Conservation (phyloP, 1,284 basidiomycete genomes). For the Puccinia triticina region DNA sequence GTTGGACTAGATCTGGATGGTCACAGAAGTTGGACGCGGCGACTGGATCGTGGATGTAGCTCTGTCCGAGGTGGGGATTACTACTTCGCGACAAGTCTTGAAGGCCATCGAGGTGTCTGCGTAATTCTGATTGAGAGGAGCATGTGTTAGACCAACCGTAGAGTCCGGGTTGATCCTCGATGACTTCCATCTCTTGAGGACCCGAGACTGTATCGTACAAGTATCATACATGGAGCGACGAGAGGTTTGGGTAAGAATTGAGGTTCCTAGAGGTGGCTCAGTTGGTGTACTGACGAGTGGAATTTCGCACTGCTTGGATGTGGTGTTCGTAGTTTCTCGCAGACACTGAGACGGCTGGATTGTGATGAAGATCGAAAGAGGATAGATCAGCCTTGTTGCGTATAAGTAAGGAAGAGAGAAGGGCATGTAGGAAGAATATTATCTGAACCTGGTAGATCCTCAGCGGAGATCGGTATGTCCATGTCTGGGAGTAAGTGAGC, state of each 20-base stretch:
- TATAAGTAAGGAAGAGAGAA: too few relatives aligned
- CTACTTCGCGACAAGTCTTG: not conserved
- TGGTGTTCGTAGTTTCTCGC: constrained; percentile 37
- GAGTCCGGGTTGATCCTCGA: constrained; percentile 16
- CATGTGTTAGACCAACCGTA: constrained; percentile 44
- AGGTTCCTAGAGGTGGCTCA: not conserved
- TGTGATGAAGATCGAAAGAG: not conserved
- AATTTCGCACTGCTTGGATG: constrained; percentile 27
- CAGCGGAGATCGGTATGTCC: constrained; percentile 32
- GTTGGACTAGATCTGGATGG: constrained; percentile 25
- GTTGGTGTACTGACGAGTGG: constrained; percentile 7
- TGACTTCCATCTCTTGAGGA: constrained; percentile 7
- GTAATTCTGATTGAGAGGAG: constrained; percentile 30
- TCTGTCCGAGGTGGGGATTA: not conserved
- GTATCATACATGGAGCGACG: not conserved
- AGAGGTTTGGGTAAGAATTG: not conserved
- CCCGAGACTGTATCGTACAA: constrained; percentile 4
- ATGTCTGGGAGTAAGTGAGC: constrained; percentile 39
- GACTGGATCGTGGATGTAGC: constrained; percentile 43
- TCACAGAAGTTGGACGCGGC: constrained; percentile 38
- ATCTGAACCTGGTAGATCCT: constrained; percentile 46
- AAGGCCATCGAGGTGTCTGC: constrained; percentile 34
- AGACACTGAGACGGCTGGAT: constrained; percentile 38
- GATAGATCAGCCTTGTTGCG: not conserved
- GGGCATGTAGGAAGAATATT: not conserved